A percentile compares a stretch with the other conserved stretches of the same genome.
phyloP scores from a whole-genome alignment of 2,329 filamentous ascomycete genomes.

The Pyrenochaeta sp. region DNA sequence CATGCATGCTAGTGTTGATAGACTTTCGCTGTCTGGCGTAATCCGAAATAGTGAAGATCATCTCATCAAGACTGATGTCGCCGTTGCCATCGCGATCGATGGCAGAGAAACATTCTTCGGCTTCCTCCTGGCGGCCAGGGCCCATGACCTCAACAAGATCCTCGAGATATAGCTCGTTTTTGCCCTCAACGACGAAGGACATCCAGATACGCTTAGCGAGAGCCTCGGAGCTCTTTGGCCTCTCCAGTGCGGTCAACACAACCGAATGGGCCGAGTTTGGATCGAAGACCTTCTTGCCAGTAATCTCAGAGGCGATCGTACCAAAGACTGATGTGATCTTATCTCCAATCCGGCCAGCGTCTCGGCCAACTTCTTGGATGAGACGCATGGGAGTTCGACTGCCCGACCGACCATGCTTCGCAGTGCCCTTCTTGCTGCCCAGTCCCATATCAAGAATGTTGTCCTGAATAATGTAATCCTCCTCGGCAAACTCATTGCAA shows the following conservation, averaged over 20 bases:
- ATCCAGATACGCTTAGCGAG: slow-evolving; percentile 95
- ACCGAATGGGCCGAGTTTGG: slow-evolving; percentile 88
- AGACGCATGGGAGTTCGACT: slow-evolving; percentile 79
- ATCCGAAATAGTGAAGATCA: slow-evolving; percentile 86
- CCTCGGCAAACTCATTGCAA: slow-evolving; percentile 86
- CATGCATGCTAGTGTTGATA: slow-evolving; percentile 92
- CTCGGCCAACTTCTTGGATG: slow-evolving; percentile 72
- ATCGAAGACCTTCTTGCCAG: slow-evolving; percentile 94
- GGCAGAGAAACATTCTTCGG: slow-evolving; percentile 81
- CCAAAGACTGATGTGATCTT: slow-evolving; percentile 94
- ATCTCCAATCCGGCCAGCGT: slow-evolving; percentile 79
- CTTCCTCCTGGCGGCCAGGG: slow-evolving; percentile 73
- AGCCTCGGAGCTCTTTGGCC: slow-evolving; percentile 84
- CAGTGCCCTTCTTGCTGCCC: slow-evolving; percentile 60
- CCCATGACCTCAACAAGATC: slow-evolving; percentile 91
- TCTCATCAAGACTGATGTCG: slow-evolving; percentile 94
- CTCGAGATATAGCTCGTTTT: slow-evolving; percentile 77
- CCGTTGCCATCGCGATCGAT: slow-evolving; percentile 90
- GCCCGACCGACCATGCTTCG: slow-evolving; percentile 61
- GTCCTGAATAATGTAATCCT: slow-evolving; percentile 91
- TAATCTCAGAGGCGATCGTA: slow-evolving; percentile 92
- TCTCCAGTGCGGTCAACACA: slow-evolving; percentile 87
- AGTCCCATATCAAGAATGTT: slow-evolving; percentile 66
- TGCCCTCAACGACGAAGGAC: slow-evolving; percentile 93
- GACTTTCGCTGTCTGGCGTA: slow-evolving; percentile 87